These are phyloP conservation scores for Aspergillus carlsbadensis DNA, from an alignment of 495 filamentous ascomycete species.

Conservation along the genomic window DNA sequence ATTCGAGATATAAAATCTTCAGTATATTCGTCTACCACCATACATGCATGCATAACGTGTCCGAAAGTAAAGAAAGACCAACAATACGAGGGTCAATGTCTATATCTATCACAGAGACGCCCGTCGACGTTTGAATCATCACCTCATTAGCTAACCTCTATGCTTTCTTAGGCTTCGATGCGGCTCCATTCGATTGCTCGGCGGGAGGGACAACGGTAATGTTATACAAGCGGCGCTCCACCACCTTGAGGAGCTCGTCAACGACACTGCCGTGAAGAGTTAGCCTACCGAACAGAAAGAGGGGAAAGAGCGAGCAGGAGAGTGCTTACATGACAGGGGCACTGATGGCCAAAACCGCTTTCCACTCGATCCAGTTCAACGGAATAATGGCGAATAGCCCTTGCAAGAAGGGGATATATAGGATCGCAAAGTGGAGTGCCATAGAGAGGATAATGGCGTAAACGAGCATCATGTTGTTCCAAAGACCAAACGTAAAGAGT, in stretches of 20 bases:
- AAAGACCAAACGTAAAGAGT: slow-evolving; percentile 86
- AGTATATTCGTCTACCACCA: slow-evolving; percentile 18
- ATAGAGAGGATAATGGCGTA: slow-evolving; percentile 95
- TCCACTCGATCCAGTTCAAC: slow-evolving; percentile 86
- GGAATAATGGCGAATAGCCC: slow-evolving; percentile 88
- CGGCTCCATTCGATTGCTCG: slow-evolving; percentile 31
- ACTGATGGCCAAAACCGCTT: slow-evolving; percentile 86
- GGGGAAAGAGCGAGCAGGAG: slow-evolving; percentile 1
- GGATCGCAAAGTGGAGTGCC: slow-evolving; percentile 88
- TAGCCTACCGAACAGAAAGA: slow-evolving; percentile 13
- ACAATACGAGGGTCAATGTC: slow-evolving; percentile 14
- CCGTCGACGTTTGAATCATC: slow-evolving; percentile 18
- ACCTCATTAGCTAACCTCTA: slow-evolving; percentile 28
- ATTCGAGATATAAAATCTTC: slow-evolving; percentile 9
- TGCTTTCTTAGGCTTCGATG: slow-evolving; percentile 41
- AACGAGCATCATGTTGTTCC: slow-evolving; percentile 96
- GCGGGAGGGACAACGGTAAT: slow-evolving; percentile 16
- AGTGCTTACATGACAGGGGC: slow-evolving; percentile 77
- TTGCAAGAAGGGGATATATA: slow-evolving; percentile 92
- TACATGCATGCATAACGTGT: slow-evolving; percentile 18
- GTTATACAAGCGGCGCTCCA: slow-evolving; percentile 65
- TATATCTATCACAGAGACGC: slow-evolving; percentile 27
- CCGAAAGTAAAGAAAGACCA: slow-evolving; percentile 16
- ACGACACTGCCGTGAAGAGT: slow-evolving; percentile 62
- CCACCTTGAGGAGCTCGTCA: slow-evolving; percentile 82